Evolutionary conservation across 2,329 filamentous ascomycete species (phyloP).

Genomic region (Phaeosphaeriaceae sp.): DNA sequence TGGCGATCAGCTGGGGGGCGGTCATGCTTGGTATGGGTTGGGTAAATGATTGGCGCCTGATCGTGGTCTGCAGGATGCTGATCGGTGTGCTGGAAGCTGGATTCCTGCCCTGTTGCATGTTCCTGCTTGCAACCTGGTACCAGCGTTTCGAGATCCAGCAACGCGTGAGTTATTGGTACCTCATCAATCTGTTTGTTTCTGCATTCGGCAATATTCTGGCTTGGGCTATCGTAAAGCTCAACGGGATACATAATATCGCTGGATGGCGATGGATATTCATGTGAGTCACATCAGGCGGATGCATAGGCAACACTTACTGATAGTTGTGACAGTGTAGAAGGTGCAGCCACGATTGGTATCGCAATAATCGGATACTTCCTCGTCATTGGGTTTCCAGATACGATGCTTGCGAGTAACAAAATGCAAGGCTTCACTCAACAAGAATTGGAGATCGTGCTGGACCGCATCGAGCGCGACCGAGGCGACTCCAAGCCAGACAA

Average conservation of each 20-base stretch:
- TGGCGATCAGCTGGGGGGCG: conserved; percentile 51
- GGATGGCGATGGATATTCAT: conserved; percentile 56
- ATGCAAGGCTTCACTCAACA: conserved; percentile 55
- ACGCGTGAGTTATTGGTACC: conserved; percentile 73
- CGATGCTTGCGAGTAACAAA: conserved; percentile 50
- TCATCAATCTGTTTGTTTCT: too few relatives aligned
- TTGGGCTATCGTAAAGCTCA: conserved; percentile 54
- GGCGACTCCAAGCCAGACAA: conserved; percentile 59
- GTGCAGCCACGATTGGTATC: conserved; percentile 50
- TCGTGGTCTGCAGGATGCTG: conserved; percentile 48
- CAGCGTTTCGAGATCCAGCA: conserved; percentile 70
- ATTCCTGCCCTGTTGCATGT: conserved; percentile 54
- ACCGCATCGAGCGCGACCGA: conserved; percentile 61
- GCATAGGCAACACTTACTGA: too few relatives aligned
- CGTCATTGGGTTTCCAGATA: conserved; percentile 57
- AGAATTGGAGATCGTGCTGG: conserved; percentile 60
- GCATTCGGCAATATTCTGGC: conserved; percentile 73
- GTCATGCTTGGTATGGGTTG: conserved; percentile 57
- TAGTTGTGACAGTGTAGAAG: too few relatives aligned
- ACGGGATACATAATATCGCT: conserved; percentile 28
- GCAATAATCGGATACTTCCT: conserved; percentile 52
- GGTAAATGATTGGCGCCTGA: conserved; percentile 42
- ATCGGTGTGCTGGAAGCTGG: conserved; percentile 53
- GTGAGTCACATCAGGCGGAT: too few relatives aligned
- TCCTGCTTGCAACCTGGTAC: conserved; percentile 55